Base-by-base conservation (phyloP, 148 eudicot species). In the Rhododendron ovatum region DNA sequence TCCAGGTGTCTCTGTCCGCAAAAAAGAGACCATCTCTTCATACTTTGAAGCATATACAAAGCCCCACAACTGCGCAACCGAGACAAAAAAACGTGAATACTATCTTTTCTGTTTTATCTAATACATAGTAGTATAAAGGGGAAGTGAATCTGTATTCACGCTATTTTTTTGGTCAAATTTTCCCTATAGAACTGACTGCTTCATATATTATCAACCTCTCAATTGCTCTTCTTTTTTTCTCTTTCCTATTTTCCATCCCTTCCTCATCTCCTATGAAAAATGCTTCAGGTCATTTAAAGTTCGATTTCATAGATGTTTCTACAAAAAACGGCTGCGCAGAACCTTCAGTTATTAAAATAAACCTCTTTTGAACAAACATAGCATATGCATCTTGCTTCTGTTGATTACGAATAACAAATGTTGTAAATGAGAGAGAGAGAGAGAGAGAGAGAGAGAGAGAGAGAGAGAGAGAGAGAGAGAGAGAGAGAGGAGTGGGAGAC, bases 11-110 rank as follows among this genome's bases (percentile, higher is more conserved):
- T 95, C 98, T 83, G 92, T 90, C 87, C 92, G 91, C 90, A 92
- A 89, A 80, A 86, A 59, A 82, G 98, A 89, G 74, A 96, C 86
- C 86, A 89, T 85, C 89, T 95, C 98, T 78, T 95, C 95, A 18
- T 91, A 96, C 88, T 88, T 91, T 24, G 99, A 95, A 87, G 98
- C 91, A 90, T 96, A 92, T 45, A 93, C 98, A 83, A 96, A 96
- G 53, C 98, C 98, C 99, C 99, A 96, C 85, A 96, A 83, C 99
- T 96, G 95, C 91, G 91, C 14, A 61, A 82, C 26, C 47, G 35
- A 50, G 35, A 73, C 55, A 45, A 39, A 79, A 1, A n/a, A 26
- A 80, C 1, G n/a, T n/a, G 14, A 53, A 14, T 74, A 5, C 45
- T 69, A 13, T 69, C 37, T 26, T 69, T 28, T 69, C 75, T 69